Conservation (phyloP, 805 yeast genomes). For the Candida hispaniensis region DNA sequence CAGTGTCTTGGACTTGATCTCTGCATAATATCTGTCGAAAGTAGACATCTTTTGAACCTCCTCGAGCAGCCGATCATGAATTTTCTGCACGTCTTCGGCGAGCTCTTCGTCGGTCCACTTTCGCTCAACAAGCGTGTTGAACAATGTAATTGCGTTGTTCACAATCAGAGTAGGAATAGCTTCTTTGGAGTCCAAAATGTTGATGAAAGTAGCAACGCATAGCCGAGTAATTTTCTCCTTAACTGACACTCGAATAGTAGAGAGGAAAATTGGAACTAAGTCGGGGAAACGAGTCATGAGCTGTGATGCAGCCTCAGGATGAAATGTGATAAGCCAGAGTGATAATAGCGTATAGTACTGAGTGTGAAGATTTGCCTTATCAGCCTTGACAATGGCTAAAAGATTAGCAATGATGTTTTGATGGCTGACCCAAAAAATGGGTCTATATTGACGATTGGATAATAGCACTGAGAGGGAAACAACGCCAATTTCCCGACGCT, state of each 20-base stretch:
- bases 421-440: constrained; percentile 39
- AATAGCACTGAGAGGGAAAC: constrained; percentile 58
- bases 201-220: constrained; percentile 56
- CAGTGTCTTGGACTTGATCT: constrained; percentile 65
- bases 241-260: constrained; percentile 67
- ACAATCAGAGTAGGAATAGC: constrained; percentile 59
- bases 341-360: constrained; percentile 70
- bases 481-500: constrained; percentile 49
- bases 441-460: constrained; percentile 42
- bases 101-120: constrained; percentile 95
- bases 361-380: constrained; percentile 55
- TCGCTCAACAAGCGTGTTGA: constrained; percentile 64
- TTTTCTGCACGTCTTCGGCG: constrained; percentile 51
- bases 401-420: constrained; percentile 39
- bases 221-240: constrained; percentile 87
- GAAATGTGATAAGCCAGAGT: constrained; percentile 80
- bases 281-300: constrained; percentile 40
- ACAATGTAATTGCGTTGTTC: constrained; percentile 61
- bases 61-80: constrained; percentile 53
- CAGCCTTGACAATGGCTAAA: constrained; percentile 36
- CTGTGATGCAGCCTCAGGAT: constrained; percentile 38
- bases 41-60: constrained; percentile 75
- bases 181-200: constrained; percentile 26
- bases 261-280: constrained; percentile 36
- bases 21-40: constrained; percentile 83